phyloP scores from a whole-genome alignment of 257 asterid genomes.

The Penstemon davidsonii region DNA sequence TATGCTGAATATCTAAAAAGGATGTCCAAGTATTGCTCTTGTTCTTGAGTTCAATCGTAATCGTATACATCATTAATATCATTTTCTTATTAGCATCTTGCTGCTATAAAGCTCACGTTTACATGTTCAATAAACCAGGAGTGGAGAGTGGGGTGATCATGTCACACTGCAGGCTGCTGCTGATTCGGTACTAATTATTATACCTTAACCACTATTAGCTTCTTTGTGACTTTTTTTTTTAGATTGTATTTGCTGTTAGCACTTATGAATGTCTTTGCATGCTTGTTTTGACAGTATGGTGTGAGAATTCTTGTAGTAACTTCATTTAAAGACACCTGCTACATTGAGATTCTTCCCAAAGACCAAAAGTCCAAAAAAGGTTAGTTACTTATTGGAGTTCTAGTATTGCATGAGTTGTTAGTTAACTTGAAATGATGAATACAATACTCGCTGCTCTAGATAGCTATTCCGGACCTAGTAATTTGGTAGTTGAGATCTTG shows the following conservation, averaged over 20 bases:
- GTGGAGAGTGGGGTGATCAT: slow-evolving; percentile 98
- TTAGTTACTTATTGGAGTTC: slow-evolving; percentile 20
- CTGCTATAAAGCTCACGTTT: slow-evolving; percentile 15
- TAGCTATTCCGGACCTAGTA: not conserved
- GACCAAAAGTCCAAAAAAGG: slow-evolving; percentile 84
- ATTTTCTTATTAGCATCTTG: slow-evolving; percentile 11
- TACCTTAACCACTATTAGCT: slow-evolving; percentile 17
- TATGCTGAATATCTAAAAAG: slow-evolving; percentile 66
- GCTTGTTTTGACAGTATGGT: slow-evolving; percentile 68
- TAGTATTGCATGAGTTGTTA: slow-evolving; percentile 1
- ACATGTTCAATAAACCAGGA: slow-evolving; percentile 39
- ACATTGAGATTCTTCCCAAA: slow-evolving; percentile 91
- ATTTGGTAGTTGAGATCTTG: slow-evolving; percentile 10
- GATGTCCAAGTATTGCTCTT: slow-evolving; percentile 63
- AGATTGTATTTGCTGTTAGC: slow-evolving; percentile 5
- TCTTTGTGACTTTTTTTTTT: not conserved
- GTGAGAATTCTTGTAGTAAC: slow-evolving; percentile 79
- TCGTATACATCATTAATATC: not conserved
- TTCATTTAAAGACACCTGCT: slow-evolving; percentile 91
- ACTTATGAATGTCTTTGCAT: slow-evolving; percentile 27
- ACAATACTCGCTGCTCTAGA: too few species aligned
- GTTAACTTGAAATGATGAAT: not conserved
- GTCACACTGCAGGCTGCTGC: slow-evolving; percentile 98
- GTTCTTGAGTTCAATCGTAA: slow-evolving; percentile 7
- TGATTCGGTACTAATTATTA: slow-evolving; percentile 61